Base-by-base conservation (phyloP, 345 rosid genomes). In the Triadica sebifera region DNA sequence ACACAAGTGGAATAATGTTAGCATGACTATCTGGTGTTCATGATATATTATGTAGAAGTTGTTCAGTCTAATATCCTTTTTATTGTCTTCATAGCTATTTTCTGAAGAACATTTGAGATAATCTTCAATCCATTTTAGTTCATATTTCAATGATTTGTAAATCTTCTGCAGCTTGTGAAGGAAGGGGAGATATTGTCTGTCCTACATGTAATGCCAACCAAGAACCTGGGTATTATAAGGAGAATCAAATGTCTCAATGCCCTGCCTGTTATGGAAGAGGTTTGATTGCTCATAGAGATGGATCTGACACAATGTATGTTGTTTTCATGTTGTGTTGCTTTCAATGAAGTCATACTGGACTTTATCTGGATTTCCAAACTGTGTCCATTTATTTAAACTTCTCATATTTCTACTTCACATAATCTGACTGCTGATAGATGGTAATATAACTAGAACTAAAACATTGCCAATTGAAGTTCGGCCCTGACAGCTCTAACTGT, bases 211-310 rank as follows among this genome's bases (percentile, higher is more conserved):
- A 92, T 83, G 83, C 86, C 7, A 88, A 86, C 70, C 92, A 87
- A 80, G 98, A 92, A 75, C 91, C 89, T 0, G 98, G 97, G 52
- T 86, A 71, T 81, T 90, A 88, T 70, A 89, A 87, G 83, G 90
- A 89, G 82, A 89, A 89, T 69, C 97, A 78, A 86, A 83, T 85
- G 97, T 77, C 55, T 74, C 78, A 74, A 25, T 94, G 98, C 78
- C 64, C 89, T 22, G 60, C 74, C 70, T 94, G 97, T 84, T 70
- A 87, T 69, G 98, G 97, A 67, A 90, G 97, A 85, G 98, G 99
- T 79, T 87, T 95, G 70, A 81, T 90, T 79, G 99, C 98, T 78
- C 99, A 85, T 80, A 88, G 78, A 86, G 98, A 93, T 81, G 99
- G 97, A 76, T 95, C 98, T 37, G 98, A 95, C 89, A 77, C 99